phyloP scores from a whole-genome alignment of 768 basidiomycete genomes.

The Boletus vinaceobasis region DNA sequence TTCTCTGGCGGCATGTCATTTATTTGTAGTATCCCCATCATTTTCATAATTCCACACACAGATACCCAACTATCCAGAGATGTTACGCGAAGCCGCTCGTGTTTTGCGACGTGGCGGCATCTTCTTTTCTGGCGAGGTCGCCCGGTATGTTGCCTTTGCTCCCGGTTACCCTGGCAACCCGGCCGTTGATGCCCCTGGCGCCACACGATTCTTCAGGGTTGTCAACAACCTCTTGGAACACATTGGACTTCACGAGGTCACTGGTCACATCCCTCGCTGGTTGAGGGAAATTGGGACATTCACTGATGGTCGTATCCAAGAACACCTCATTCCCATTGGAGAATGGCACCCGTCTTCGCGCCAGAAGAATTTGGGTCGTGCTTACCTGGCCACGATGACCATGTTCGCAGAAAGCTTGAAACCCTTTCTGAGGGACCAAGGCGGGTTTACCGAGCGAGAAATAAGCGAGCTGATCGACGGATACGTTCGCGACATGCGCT shows the following conservation, averaged over 20 bases:
- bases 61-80: conserved; percentile 51
- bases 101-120: conserved; percentile 70
- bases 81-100: conserved; percentile 59
- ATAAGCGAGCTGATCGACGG: conserved; percentile 39
- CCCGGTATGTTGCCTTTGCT: conserved; percentile 39
- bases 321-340: conserved; percentile 53
- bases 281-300: conserved; percentile 41
- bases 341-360: conserved; percentile 42
- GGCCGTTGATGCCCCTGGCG: conserved; percentile 23
- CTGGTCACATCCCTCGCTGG: conserved; percentile 35
- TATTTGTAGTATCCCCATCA: conserved; percentile 1
- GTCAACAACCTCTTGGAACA: conserved; percentile 40
- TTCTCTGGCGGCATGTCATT: conserved; percentile 54
- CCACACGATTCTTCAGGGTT: conserved; percentile 34
- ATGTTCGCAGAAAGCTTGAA: conserved; percentile 48
- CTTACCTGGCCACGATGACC: conserved; percentile 37
- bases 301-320: conserved; percentile 33
- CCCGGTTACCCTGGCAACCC: conserved; percentile 28
- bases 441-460: conserved; percentile 35
- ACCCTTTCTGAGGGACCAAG: conserved; percentile 42
- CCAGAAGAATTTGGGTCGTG: conserved; percentile 39
- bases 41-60: conserved; percentile 29
- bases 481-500: conserved; percentile 46
- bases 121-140: conserved; percentile 65
- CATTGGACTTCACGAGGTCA: conserved; percentile 39